Evolutionary conservation across 345 rosid species (phyloP).

Genomic region (Boechera stricta): DNA sequence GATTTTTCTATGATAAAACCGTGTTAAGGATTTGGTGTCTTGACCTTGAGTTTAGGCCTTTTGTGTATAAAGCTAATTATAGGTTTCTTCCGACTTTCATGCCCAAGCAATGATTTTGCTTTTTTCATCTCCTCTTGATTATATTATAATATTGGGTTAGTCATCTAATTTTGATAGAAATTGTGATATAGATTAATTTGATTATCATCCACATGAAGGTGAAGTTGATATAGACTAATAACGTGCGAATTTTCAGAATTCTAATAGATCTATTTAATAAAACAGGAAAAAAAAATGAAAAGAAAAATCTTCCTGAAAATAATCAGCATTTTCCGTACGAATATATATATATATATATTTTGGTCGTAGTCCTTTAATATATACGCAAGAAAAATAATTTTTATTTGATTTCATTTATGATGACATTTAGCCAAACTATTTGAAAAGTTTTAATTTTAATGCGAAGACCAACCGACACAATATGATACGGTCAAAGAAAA

Average conservation of each 20-base stretch:
- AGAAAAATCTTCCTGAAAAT: background rate
- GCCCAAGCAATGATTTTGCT: constrained; percentile 16
- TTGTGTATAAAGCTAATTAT: constrained; percentile 36
- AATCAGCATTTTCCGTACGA: background rate
- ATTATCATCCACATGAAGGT: background rate
- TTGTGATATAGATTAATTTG: no score
- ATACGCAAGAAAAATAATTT: background rate
- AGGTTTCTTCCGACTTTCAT: constrained; percentile 39
- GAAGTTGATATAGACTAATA: background rate
- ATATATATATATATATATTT: background rate
- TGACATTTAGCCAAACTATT: constrained; percentile 12
- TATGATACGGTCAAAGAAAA: background rate
- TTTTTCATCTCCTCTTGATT: background rate
- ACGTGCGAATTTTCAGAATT: background rate
- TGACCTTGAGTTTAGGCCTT: constrained; percentile 42
- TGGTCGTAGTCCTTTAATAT: constrained; percentile 14
- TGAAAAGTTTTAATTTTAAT: background rate
- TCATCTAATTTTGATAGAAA: background rate
- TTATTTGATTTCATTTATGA: background rate
- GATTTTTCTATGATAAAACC: constrained; percentile 21
- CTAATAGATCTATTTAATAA: background rate
- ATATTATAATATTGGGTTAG: background rate
- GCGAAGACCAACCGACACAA: constrained; percentile 25
- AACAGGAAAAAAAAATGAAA: background rate
- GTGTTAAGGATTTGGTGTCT: constrained; percentile 29